phyloP scores from a whole-genome alignment of 2,329 filamentous ascomycete species.

The Cladobotryum protrusum region DNA sequence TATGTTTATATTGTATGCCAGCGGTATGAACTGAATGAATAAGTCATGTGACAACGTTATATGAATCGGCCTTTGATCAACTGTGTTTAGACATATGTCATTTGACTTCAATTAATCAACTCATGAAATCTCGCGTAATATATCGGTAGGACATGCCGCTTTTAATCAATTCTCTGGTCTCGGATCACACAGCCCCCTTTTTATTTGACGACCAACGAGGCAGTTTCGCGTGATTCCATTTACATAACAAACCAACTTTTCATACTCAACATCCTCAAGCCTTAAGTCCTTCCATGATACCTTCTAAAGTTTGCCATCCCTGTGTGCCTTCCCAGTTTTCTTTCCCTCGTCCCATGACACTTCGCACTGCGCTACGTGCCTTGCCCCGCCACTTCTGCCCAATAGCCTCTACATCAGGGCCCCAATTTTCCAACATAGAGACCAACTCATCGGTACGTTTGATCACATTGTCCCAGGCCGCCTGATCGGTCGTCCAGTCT shows the following conservation, averaged over 20 bases:
- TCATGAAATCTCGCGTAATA: no score
- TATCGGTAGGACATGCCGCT: neutral
- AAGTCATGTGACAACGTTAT: neutral
- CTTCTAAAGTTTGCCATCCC: slow-evolving; percentile 58
- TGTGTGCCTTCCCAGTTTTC: slow-evolving; percentile 74
- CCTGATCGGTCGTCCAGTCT: slow-evolving; percentile 47
- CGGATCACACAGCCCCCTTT: neutral
- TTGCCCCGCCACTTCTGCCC: slow-evolving; percentile 84
- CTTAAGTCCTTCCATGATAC: slow-evolving; percentile 50
- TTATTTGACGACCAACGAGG: neutral
- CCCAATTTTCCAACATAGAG: slow-evolving; percentile 75
- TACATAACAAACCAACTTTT: neutral
- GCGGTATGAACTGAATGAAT: neutral
- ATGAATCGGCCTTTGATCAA: no score
- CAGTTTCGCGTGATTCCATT: neutral
- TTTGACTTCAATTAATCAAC: no score
- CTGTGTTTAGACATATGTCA: no score
- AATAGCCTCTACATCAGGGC: slow-evolving; percentile 57
- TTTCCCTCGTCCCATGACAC: slow-evolving; percentile 75
- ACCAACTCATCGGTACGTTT: slow-evolving; percentile 75
- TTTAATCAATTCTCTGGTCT: neutral
- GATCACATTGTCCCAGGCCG: slow-evolving; percentile 67
- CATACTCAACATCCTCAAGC: slow-evolving; percentile 13
- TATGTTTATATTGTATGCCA: neutral
- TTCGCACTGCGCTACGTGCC: slow-evolving; percentile 74